Evolutionary conservation across 305 asterid genomes (phyloP).

Genomic region (Rubia balearica): DNA sequence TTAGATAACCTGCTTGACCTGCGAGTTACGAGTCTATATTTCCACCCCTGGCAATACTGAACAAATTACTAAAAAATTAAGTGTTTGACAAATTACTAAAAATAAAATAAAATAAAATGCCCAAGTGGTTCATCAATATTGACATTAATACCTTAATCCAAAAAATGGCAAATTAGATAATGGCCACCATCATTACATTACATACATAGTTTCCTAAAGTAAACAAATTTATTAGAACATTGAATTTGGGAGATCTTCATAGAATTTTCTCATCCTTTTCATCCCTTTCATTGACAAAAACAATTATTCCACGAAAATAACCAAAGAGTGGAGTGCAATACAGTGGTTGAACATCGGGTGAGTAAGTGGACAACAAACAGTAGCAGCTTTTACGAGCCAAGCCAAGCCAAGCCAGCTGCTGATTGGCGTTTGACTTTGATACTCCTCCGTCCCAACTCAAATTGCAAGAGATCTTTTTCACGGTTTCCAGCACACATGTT

Average conservation of each 20-base stretch:
- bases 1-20: too few species aligned
- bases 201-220: background rate
- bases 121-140: background rate
- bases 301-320: background rate
- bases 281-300: background rate
- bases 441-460: too few species aligned
- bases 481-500: too few species aligned
- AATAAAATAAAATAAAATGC: background rate
- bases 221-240: background rate
- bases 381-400: conserved; percentile 34
- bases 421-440: conserved; percentile 48
- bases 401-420: conserved; percentile 30
- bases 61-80: too few species aligned
- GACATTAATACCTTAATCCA: background rate
- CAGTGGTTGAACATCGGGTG: too few species aligned
- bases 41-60: too few species aligned
- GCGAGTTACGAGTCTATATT: too few species aligned
- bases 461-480: too few species aligned
- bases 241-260: background rate
- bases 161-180: background rate
- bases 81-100: background rate
- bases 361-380: background rate
- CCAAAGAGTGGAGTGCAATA: background rate
- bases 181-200: background rate
- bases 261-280: background rate